These are phyloP conservation scores for Aspergillus sp. DNA, from an alignment of 2,329 filamentous ascomycete species.

Conservation along the genomic window DNA sequence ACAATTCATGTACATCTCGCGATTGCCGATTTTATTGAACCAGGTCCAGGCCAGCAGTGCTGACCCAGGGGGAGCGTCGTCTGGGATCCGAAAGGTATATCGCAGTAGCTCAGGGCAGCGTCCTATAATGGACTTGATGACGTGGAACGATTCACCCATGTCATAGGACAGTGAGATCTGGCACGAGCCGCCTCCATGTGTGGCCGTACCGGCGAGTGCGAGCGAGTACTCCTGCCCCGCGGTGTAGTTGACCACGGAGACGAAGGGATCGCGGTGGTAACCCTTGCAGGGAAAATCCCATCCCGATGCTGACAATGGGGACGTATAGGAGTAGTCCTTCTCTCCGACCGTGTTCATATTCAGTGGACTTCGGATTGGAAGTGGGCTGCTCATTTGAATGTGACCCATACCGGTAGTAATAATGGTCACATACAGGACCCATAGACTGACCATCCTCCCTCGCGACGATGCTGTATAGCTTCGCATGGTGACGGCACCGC, in stretches of 20 bases:
- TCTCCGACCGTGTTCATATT: not conserved
- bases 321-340: not conserved
- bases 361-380: not conserved
- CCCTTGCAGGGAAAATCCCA: not conserved
- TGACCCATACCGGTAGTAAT: not conserved
- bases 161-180: constrained; percentile 74
- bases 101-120: constrained; percentile 51
- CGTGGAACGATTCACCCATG: constrained; percentile 66
- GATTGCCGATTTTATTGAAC: constrained; percentile 73
- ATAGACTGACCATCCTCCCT: not conserved
- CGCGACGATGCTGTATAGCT: no score
- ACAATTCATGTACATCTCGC: constrained; percentile 86
- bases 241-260: constrained; percentile 58
- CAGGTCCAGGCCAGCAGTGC: constrained; percentile 73
- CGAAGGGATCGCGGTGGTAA: not conserved
- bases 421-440: not conserved
- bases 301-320: not conserved
- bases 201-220: constrained; percentile 60
- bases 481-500: no score
- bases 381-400: not conserved
- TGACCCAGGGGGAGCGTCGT: constrained; percentile 56
- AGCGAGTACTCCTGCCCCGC: constrained; percentile 64
- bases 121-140: constrained; percentile 61
- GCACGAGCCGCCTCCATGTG: constrained; percentile 70
- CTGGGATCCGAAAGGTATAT: constrained; percentile 66